Evolutionary conservation across 257 asterid genomes (phyloP).

Genomic region (Nicotiana paniculata): DNA sequence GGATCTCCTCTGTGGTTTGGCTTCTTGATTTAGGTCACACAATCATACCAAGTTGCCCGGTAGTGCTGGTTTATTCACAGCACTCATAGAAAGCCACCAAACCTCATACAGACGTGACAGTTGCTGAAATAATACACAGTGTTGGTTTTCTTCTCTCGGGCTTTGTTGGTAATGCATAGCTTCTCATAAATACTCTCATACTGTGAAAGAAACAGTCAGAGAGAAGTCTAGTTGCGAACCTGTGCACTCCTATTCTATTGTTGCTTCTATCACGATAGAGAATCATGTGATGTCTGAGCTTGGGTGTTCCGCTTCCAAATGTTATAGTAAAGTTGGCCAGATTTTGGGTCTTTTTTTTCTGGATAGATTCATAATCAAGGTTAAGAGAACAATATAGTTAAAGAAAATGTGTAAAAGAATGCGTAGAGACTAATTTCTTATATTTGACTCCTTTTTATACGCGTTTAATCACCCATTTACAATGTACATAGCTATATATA

Average conservation of each 20-base stretch:
- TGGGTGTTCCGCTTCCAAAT: too few species aligned
- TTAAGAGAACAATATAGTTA: background rate
- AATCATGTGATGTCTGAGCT: too few species aligned
- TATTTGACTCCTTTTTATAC: background rate
- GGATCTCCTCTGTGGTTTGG: background rate
- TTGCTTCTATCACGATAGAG: too few species aligned
- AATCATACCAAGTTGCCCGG: background rate
- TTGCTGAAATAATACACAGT: background rate
- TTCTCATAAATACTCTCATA: background rate
- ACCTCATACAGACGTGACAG: background rate
- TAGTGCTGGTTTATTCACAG: background rate
- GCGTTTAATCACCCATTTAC: background rate
- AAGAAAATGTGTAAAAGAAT: background rate
- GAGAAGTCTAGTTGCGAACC: too few species aligned
- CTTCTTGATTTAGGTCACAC: background rate
- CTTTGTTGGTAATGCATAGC: background rate
- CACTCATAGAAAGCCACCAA: background rate
- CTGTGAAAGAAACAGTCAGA: background rate
- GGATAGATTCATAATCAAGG: too few species aligned
- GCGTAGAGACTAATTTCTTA: background rate
- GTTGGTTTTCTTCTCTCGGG: background rate
- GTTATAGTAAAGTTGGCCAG: too few species aligned
- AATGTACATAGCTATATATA: background rate
- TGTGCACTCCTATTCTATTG: too few species aligned
- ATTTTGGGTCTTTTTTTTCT: too few species aligned